Conservation (phyloP, 768 basidiomycete species). For the Termitomyces sp. region DNA sequence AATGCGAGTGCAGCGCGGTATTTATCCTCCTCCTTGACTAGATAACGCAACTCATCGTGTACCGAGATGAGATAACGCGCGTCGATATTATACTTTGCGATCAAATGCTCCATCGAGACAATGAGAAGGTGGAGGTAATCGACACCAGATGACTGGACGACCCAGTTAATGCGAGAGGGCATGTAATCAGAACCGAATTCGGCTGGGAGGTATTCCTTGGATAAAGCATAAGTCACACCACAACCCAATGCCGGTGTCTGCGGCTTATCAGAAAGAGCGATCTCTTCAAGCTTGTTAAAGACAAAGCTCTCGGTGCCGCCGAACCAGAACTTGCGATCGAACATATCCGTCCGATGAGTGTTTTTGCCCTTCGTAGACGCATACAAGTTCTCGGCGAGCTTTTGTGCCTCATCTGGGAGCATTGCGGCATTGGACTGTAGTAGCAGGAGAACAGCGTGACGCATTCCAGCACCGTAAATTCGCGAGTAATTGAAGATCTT, state of each 20-base stretch:
- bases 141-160: constrained; percentile 96
- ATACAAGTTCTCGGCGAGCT: constrained; percentile 82
- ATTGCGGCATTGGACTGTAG: constrained; percentile 82
- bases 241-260: constrained; percentile 93
- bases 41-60: constrained; percentile 94
- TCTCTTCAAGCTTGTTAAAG: constrained; percentile 97
- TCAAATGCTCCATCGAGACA: constrained; percentile 90
- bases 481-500: constrained; percentile 99
- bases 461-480: constrained; percentile 98
- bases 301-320: constrained; percentile 95
- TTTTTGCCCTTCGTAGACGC: constrained; percentile 91
- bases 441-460: constrained; percentile 85
- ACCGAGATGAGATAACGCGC: constrained; percentile 96
- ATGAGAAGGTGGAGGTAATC: constrained; percentile 97
- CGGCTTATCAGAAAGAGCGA: constrained; percentile 82
- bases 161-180: constrained; percentile 98
- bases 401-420: constrained; percentile 73
- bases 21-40: constrained; percentile 84
- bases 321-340: constrained; percentile 89
- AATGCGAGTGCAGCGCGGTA: constrained; percentile 90
- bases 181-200: constrained; percentile 86
- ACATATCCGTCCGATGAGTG: constrained; percentile 70
- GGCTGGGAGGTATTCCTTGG: constrained; percentile 80
- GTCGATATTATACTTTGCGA: constrained; percentile 73
- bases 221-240: constrained; percentile 90